Evolutionary conservation across 768 basidiomycete species (phyloP).

Genomic region (Hortiboletus campestris): DNA sequence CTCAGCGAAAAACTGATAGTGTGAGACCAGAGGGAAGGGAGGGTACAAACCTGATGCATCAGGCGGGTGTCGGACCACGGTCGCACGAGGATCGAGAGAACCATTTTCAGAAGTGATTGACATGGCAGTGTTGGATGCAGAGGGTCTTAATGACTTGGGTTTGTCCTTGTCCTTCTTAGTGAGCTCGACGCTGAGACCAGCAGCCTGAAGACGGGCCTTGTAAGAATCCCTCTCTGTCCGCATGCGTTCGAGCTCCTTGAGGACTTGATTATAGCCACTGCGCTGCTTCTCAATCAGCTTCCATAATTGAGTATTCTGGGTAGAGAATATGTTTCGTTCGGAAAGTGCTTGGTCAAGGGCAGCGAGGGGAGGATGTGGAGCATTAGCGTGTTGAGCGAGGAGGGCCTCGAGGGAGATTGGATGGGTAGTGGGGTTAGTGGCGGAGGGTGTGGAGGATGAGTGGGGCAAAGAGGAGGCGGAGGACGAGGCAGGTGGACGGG

Average conservation of each 20-base stretch:
- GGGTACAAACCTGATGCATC: conserved; percentile 35
- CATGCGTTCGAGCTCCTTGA: conserved; percentile 85
- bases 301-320: conserved; percentile 91
- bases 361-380: conserved; percentile 49
- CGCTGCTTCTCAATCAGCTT: conserved; percentile 93
- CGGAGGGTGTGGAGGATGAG: conserved; percentile 27
- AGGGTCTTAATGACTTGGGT: conserved; percentile 17
- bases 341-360: conserved; percentile 76
- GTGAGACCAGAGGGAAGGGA: background rate
- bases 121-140: conserved; percentile 23
- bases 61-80: conserved; percentile 26
- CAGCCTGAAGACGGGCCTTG: conserved; percentile 32
- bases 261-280: conserved; percentile 70
- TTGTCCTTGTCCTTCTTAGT: conserved; percentile 30
- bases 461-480: conserved; percentile 27
- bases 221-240: conserved; percentile 75
- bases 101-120: conserved; percentile 16
- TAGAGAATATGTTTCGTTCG: conserved; percentile 77
- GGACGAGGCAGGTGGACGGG: conserved; percentile 33
- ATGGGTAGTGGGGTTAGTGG: conserved; percentile 25
- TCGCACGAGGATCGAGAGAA: conserved; percentile 25
- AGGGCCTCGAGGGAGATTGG: conserved; percentile 52
- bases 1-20: background rate
- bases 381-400: conserved; percentile 51
- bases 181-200: conserved; percentile 41